phyloP scores from a whole-genome alignment of 2,329 filamentous ascomycete species.

The Cryoendolithus antarcticus region DNA sequence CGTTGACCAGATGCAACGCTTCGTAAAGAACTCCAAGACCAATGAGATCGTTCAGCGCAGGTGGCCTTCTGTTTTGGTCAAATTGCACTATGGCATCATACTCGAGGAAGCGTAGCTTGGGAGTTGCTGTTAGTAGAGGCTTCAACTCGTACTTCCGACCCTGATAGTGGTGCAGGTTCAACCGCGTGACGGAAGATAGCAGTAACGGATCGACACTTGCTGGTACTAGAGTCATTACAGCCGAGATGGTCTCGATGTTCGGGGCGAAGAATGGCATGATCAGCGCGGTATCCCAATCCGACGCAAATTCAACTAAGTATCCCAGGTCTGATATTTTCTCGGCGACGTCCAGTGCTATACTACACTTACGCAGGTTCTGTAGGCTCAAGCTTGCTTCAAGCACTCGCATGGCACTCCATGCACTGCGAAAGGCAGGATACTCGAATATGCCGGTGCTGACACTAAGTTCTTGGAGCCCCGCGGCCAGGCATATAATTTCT shows the following conservation, averaged over 20 bases:
- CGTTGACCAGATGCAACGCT: slow-evolving; percentile 3
- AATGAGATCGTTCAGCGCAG: background rate
- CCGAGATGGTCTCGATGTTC: slow-evolving; percentile 1
- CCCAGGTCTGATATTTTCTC: no score
- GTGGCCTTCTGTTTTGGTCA: no score
- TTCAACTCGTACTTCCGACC: background rate
- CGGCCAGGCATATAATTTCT: no score
- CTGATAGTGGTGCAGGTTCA: slow-evolving; percentile 3
- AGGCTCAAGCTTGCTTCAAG: no score
- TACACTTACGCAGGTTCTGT: slow-evolving; percentile 3
- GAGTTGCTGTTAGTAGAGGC: slow-evolving; percentile 1
- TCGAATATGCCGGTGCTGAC: slow-evolving; percentile 3
- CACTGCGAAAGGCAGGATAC: slow-evolving; percentile 1
- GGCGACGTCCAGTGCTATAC: slow-evolving; percentile 1
- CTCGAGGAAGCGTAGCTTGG: slow-evolving; percentile 2
- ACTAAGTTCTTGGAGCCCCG: slow-evolving; percentile 2
- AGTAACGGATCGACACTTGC: slow-evolving; percentile 2
- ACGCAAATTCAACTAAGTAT: no score
- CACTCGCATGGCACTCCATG: no score
- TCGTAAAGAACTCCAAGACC: slow-evolving; percentile 1
- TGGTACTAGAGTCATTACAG: background rate
- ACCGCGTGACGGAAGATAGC: slow-evolving; percentile 2
- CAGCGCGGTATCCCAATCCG: slow-evolving; percentile 3
- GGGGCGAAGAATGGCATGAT: background rate
- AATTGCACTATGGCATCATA: no score